These are phyloP conservation scores for Clonostachys sp. DNA, from an alignment of 2,329 filamentous ascomycete genomes.

Conservation along the genomic window DNA sequence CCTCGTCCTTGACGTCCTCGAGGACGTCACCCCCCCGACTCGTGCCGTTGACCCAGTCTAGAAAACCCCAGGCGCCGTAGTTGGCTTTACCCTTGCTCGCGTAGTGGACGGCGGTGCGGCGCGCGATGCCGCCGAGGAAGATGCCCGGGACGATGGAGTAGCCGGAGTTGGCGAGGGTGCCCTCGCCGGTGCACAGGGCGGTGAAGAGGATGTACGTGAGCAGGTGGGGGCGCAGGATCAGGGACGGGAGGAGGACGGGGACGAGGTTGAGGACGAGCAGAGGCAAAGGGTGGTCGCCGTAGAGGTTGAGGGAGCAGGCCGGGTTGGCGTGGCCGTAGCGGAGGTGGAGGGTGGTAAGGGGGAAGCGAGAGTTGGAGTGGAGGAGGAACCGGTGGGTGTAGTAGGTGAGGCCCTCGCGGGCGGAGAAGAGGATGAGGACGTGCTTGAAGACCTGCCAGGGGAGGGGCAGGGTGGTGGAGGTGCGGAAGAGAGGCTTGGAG, in stretches of 20 bases:
- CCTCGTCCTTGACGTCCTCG: conserved; percentile 50
- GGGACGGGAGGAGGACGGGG: conserved; percentile 61
- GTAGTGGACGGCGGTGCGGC: conserved; percentile 45
- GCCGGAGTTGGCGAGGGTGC: conserved; percentile 62
- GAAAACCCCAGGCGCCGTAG: conserved; percentile 55
- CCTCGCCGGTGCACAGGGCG: conserved; percentile 59
- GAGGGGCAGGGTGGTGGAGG: conserved; percentile 42
- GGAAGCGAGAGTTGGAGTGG: conserved; percentile 37
- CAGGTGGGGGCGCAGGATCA: conserved; percentile 64
- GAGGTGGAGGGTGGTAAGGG: conserved; percentile 34
- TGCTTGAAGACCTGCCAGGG: conserved; percentile 51
- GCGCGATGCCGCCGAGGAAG: conserved; percentile 44
- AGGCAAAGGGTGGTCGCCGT: conserved; percentile 64
- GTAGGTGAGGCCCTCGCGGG: conserved; percentile 62
- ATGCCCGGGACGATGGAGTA: conserved; percentile 56
- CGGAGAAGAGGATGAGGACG: conserved; percentile 32
- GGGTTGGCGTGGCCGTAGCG: conserved; percentile 44
- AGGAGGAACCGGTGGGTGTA: conserved; percentile 68
- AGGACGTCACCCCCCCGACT: conserved; percentile 45
- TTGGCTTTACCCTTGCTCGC: conserved; percentile 51
- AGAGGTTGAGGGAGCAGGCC: conserved; percentile 51
- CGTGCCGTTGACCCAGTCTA: conserved; percentile 59
- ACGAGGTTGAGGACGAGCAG: conserved; percentile 60
- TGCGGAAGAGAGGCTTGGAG: conserved; percentile 36
- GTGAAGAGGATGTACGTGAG: conserved; percentile 67